Evolutionary conservation across 2,329 filamentous ascomycete species (phyloP).

Genomic region (Colletotrichum tabaci): DNA sequence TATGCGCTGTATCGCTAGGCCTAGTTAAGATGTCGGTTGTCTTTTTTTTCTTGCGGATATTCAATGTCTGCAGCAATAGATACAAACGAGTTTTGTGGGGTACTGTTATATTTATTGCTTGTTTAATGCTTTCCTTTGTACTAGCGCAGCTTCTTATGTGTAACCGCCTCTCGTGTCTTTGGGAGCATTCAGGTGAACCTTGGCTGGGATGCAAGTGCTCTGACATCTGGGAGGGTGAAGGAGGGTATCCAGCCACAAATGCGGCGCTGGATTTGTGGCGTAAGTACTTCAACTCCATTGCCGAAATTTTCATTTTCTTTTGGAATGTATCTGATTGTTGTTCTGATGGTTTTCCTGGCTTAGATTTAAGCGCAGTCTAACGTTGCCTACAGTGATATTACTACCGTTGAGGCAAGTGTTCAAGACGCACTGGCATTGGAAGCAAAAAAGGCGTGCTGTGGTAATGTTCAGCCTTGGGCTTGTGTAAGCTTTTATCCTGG

Average conservation of each 20-base stretch:
- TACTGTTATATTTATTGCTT: not conserved
- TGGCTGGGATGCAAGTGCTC: constrained; percentile 4
- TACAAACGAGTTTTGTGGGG: not conserved
- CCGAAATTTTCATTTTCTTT: too few relatives aligned
- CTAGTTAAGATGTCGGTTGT: not conserved
- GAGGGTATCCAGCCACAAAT: not conserved
- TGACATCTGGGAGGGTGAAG: constrained; percentile 4
- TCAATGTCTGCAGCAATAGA: not conserved
- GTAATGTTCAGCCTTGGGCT: constrained; percentile 10
- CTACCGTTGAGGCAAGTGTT: constrained; percentile 1
- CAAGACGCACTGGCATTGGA: constrained; percentile 10
- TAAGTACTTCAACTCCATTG: not conserved
- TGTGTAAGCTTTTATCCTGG: not conserved
- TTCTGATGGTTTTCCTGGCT: not conserved
- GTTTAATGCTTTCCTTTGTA: not conserved
- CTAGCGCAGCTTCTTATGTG: not conserved
- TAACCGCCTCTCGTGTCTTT: not conserved
- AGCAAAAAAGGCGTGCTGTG: constrained; percentile 14
- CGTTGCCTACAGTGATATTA: not conserved
- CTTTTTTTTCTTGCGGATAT: constrained; percentile 15
- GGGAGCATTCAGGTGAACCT: not conserved
- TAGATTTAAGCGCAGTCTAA: not conserved
- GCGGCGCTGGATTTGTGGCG: constrained; percentile 6
- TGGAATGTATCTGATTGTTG: too few relatives aligned
- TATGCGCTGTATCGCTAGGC: not conserved